Evolutionary conservation across 2,329 filamentous ascomycete genomes (phyloP), one percentile per base, ranked within the genome.

Genomic region (Beauveria medogensis): DNA sequence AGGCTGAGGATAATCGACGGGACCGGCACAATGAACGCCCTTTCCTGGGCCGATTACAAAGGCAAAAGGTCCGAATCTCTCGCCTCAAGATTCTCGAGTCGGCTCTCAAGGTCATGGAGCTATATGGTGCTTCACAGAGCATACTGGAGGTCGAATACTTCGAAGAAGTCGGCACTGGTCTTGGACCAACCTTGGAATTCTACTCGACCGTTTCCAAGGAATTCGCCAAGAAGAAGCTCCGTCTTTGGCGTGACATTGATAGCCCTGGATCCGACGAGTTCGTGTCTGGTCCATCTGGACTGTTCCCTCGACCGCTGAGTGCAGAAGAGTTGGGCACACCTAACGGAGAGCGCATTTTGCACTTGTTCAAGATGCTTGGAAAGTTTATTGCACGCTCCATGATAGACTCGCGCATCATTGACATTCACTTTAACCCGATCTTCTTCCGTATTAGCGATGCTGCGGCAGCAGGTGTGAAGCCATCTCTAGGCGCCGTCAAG

Each of bases 111-210:
- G 94, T 99, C 34, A 97, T 99, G 93, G 93, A 99, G 68, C 83
- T 97, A 3, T 99, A 99, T 69, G 94, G 94, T 0, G 91, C 91
- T n/a, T 96, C 93, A 1, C 91, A 96, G 62, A 97, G 93, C 71
- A 90, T 97, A 30, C 78, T 99, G 0, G 94, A 99, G 70, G 93
- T 99, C 2, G 95, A 99, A 70, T 99, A 99, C 70, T 99, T 99
- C 67, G 94, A 97, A 69, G 94, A 99, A 75, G 94, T 99, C 24
- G 94, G 94, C 61, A 99, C 95, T 26, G 94, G 94, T 52, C 81
- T 99, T 51, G 94, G 94, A 0, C 94, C 94, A 4, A 99, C 94
- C 0, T 82, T 99, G 16, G 94, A 99, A 71, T 99, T 99, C 72
- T 99, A 99, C 75, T 96, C 94, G 0, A 96, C 91, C 0, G 93